Base-by-base conservation (phyloP, 768 basidiomycete genomes). In the Clathrus columnatus region DNA sequence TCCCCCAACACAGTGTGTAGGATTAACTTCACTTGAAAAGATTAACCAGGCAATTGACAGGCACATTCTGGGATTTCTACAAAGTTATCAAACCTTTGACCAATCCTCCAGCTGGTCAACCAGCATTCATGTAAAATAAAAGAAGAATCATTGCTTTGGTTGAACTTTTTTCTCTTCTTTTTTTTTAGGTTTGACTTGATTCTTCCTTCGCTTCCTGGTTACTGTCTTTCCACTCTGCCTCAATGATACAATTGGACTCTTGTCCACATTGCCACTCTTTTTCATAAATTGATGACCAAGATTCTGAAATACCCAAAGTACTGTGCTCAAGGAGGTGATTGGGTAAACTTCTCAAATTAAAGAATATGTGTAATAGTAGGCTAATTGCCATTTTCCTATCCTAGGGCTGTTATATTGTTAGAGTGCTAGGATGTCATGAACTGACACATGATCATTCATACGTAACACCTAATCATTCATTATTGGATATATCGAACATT, bases 31-130 rank as follows among this genome's bases (percentile, higher is more conserved):
- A 17, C 16, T 7, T 17, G 18, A 23, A 24, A 24, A 7, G n/a
- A 30, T 8, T 41, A 16, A 44, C 29, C n/a, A n/a, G 26, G 20
- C 42, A 23, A 26, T 32, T 20, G 16, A 14, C n/a, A 60, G 59
- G 59, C 4, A 60, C 56, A 3, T 61, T 61, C 49, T 61, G 51
- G 51, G 60, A 61, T 54, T 61, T 61, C 23, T 50, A 57, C 42
- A 61, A 61, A 51, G 58, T 61, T 20, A 57, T 61, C 43, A 58
- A 61, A 29, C 44, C 51, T 20, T 51, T 61, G 4, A 45, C 47
- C 5, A 57, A 59, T 44, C 60, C 60, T 3, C 29, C 54, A 14
- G 44, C 24, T 10, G 55, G 52, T 29, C 43, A 45, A 21, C 54
- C 58, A 20, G 59, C 60, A 58, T 61, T 14, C 20, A 58, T 53